Percentiles rank a stretch among this genome's conserved stretches.
These are phyloP conservation scores for Paramecium biaurelia DNA, from an alignment of 73 alveolate genomes.

Conservation along the genomic window DNA sequence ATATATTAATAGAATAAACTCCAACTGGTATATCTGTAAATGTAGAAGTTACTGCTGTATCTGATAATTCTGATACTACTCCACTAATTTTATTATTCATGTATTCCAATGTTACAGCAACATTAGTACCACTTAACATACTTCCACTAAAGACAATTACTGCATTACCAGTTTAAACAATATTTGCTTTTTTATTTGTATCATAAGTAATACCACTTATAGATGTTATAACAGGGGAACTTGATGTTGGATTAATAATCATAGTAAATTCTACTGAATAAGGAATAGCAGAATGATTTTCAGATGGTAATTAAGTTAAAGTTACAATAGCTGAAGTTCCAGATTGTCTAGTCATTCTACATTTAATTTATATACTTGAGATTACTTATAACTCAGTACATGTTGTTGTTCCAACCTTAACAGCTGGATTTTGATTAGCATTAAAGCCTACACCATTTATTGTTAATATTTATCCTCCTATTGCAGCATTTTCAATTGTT, in stretches of 20 bases:
- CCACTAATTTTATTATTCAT: not conserved
- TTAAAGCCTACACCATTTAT: not conserved
- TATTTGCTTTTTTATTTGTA: no score
- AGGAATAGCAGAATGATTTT: no score
- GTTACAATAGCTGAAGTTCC: no score
- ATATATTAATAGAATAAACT: not conserved
- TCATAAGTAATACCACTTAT: not conserved
- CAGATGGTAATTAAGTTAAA: no score
- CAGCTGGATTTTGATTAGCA: not conserved
- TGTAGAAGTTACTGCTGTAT: not conserved
- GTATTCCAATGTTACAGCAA: not conserved
- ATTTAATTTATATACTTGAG: not conserved
- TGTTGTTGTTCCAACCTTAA: not conserved
- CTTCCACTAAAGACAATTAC: not conserved
- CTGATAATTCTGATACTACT: not conserved
- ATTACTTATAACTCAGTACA: not conserved
- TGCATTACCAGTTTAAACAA: no score
- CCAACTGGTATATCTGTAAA: not conserved
- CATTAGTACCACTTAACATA: not conserved
- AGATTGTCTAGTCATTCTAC: not conserved
- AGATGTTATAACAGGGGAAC: not conserved
- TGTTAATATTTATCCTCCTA: conserved; percentile 7
- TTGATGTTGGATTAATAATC: not conserved
- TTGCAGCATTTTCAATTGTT: not conserved
- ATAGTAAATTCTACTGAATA: no score